These are phyloP conservation scores for Chlamydomonas applanata DNA, from an alignment of 139 green algal species.

Conservation along the genomic window DNA sequence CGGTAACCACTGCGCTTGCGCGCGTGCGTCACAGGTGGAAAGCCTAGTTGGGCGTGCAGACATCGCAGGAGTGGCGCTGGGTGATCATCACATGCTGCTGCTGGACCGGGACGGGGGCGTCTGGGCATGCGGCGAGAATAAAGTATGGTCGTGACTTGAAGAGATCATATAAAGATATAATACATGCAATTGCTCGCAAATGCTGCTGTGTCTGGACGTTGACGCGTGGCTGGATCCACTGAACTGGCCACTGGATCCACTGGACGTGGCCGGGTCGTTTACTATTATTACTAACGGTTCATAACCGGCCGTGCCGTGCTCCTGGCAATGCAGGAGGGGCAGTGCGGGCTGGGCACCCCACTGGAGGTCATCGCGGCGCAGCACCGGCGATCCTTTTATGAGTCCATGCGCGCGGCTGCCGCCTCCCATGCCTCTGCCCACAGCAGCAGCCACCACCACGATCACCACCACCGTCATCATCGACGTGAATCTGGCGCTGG, in stretches of 20 bases:
- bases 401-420: conserved; percentile 10
- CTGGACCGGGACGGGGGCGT: conserved; percentile 46
- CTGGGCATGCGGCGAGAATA: conserved; percentile 60
- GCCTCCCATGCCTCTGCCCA: neutral
- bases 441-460: neutral
- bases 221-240: too few relatives aligned
- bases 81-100: conserved; percentile 65
- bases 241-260: too few relatives aligned
- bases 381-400: conserved; percentile 46
- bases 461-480: neutral
- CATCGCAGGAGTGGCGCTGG: conserved; percentile 45
- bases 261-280: too few relatives aligned
- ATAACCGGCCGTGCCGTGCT: neutral
- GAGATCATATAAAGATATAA: too few relatives aligned
- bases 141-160: conserved; percentile 37
- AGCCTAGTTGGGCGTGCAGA: conserved; percentile 49
- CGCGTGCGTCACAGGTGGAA: conserved; percentile 50
- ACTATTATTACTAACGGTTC: too few relatives aligned
- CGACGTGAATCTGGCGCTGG: neutral
- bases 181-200: too few relatives aligned
- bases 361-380: conserved; percentile 54
- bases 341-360: conserved; percentile 57
- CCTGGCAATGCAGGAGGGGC: conserved; percentile 25
- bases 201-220: too few relatives aligned
- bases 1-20: too few relatives aligned